phyloP scores from a whole-genome alignment of 805 yeast genomes.

The Starmerella floricola region DNA sequence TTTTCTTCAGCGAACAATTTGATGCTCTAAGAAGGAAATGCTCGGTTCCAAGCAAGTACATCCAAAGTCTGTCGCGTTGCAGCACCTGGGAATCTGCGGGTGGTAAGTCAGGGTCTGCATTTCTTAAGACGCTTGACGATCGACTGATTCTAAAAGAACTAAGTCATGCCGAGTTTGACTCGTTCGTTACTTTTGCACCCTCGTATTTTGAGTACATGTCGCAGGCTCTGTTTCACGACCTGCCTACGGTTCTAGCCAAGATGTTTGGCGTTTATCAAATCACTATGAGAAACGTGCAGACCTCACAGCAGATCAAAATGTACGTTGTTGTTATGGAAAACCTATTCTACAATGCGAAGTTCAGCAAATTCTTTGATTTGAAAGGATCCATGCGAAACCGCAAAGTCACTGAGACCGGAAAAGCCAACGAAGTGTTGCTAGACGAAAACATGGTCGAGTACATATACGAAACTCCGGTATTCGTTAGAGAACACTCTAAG shows the following conservation, averaged over 20 bases:
- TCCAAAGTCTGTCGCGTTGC: conserved; percentile 86
- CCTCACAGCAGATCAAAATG: conserved; percentile 59
- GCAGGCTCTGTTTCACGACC: conserved; percentile 85
- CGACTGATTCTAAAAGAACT: conserved; percentile 81
- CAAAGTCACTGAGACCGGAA: conserved; percentile 93
- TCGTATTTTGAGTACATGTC: conserved; percentile 93
- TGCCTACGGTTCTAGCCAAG: conserved; percentile 89
- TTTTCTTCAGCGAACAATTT: conserved; percentile 91
- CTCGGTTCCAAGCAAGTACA: conserved; percentile 58
- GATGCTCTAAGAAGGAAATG: conserved; percentile 85
- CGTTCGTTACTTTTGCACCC: conserved; percentile 91
- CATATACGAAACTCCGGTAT: conserved; percentile 89
- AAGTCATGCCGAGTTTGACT: conserved; percentile 77
- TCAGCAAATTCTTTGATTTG: conserved; percentile 80
- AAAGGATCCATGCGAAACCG: conserved; percentile 97
- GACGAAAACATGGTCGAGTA: conserved; percentile 98
- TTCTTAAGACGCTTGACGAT: conserved; percentile 82
- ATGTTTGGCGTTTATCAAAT: conserved; percentile 93
- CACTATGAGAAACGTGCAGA: conserved; percentile 66
- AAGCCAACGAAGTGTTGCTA: conserved; percentile 80
- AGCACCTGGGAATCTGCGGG: conserved; percentile 93
- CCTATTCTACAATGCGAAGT: conserved; percentile 69
- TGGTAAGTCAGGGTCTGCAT: conserved; percentile 92
- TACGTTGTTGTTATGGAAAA: conserved; percentile 95
- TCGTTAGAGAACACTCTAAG: conserved; percentile 85